Evolutionary conservation across 106 monocot species (phyloP).

Genomic region (Phalaenopsis aphrodite): DNA sequence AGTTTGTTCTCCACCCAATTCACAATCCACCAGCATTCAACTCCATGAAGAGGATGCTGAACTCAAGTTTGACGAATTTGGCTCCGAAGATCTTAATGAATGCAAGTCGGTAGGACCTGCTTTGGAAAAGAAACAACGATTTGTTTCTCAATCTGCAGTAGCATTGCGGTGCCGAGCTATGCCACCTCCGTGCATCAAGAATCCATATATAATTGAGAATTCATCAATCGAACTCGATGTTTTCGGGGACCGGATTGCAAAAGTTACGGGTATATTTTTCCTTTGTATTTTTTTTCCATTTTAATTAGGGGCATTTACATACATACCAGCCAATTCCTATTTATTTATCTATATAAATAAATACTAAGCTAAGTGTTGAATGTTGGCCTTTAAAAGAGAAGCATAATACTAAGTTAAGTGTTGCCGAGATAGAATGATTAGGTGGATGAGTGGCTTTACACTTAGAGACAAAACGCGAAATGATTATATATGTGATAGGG

Average conservation of each 20-base stretch:
- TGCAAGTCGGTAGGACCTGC: constrained; percentile 7
- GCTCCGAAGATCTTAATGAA: constrained; percentile 13
- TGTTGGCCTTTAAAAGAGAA: no score
- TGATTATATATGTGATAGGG: no score
- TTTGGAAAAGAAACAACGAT: constrained; percentile 41
- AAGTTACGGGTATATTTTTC: constrained; percentile 36
- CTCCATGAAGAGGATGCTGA: constrained; percentile 19
- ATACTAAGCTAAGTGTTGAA: no score
- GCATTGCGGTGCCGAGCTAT: constrained; percentile 83
- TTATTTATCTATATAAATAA: no score
- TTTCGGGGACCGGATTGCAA: constrained; percentile 53
- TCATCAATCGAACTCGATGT: constrained; percentile 37
- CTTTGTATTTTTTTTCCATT: background rate
- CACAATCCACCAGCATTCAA: constrained; percentile 15
- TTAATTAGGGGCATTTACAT: background rate
- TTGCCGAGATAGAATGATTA: no score
- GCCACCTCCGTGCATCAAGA: constrained; percentile 94
- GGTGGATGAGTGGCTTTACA: no score
- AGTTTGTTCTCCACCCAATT: constrained; percentile 33
- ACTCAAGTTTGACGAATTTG: constrained; percentile 22
- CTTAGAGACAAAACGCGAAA: no score
- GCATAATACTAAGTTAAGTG: no score
- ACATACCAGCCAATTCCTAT: no score
- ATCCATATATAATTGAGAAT: constrained; percentile 56
- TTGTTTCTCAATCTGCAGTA: constrained; percentile 78